phyloP scores from a whole-genome alignment of 2,329 filamentous ascomycete genomes.

The Fusarium coffeatum region DNA sequence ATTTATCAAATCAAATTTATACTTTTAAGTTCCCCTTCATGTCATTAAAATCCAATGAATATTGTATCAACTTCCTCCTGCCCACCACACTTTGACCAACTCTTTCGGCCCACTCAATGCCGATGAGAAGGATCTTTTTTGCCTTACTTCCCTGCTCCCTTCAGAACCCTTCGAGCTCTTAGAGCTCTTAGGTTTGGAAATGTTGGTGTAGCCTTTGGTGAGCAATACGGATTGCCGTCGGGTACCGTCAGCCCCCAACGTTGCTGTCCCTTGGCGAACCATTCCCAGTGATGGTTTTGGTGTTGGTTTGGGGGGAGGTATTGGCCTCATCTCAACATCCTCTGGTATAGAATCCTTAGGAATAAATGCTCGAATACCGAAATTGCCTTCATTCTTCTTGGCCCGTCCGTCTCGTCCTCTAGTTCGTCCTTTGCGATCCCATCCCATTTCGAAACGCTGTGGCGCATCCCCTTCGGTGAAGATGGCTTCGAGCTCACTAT shows the following conservation, averaged over 20 bases:
- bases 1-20: conserved; percentile 22
- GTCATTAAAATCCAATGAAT: neutral
- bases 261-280: conserved; percentile 37
- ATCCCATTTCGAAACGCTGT: conserved; percentile 38
- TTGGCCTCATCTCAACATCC: conserved; percentile 42
- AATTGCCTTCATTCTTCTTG: conserved; percentile 34
- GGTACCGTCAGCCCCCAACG: conserved; percentile 27
- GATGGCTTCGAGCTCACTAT: conserved; percentile 30
- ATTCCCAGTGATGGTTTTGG: conserved; percentile 27
- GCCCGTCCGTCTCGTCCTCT: conserved; percentile 28
- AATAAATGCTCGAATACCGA: conserved; percentile 37
- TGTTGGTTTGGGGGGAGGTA: conserved; percentile 31
- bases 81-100: conserved; percentile 46
- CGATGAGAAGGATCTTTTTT: conserved; percentile 33
- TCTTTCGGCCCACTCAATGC: conserved; percentile 38
- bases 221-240: conserved; percentile 40
- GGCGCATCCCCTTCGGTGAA: conserved; percentile 28
- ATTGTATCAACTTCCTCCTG: conserved; percentile 17
- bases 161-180: conserved; percentile 7
- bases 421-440: conserved; percentile 22
- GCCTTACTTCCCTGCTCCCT: conserved; percentile 19
- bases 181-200: conserved; percentile 21
- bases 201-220: conserved; percentile 19
- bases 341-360: conserved; percentile 33
- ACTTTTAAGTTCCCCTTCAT: conserved; percentile 27